Base-by-base conservation (phyloP, 73 alveolate genomes). In the Effrenium voratum region DNA sequence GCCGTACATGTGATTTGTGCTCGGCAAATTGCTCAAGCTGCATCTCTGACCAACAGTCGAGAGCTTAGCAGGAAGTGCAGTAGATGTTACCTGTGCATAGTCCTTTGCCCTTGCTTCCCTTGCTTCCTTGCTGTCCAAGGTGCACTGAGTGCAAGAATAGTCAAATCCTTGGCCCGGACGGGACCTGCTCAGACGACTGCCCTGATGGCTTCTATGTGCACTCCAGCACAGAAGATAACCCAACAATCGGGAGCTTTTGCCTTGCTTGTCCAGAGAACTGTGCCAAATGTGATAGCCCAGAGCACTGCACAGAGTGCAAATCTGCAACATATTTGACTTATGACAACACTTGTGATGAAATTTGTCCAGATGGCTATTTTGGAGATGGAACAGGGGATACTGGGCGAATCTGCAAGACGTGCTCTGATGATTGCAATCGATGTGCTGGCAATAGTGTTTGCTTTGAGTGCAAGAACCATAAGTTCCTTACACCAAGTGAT, bases 71-170 rank as follows among this genome's bases (percentile, higher is more conserved):
- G 36, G 30, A 72, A 15, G 26, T 16, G 8, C 63, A 52, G 63
- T 52, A 12, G 30, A 3, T 72, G 82, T 36, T 72, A n/a, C 38
- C 6, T 68, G 13, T 38, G 28, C 0, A 32, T 16, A 41, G 36
- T 24, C 40, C 19, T n/a, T 28, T 68, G 80, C 3, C 34, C 16
- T 72, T 72, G 47, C 45, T 30, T 72, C 16, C n/a, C 77, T 5
- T 5, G 36, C 40, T 28, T 36, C 16, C 32, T 5, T 32, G 0
- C 82, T 43, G 36, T 72, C 16, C 47, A 5, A 72, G 82, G 82
- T 72, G 82, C 46, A 72, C 82, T 5, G 82, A 72, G 46, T 72
- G 82, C 82, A 72, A 72, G 82, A 72, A 72, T 47, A 72, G 82
- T 47, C n/a, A 72, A 47, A 72, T 72, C 0, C 82, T 72, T 32